Evolutionary conservation across 306 rosid species (phyloP).

Genomic region (Geum urbanum): DNA sequence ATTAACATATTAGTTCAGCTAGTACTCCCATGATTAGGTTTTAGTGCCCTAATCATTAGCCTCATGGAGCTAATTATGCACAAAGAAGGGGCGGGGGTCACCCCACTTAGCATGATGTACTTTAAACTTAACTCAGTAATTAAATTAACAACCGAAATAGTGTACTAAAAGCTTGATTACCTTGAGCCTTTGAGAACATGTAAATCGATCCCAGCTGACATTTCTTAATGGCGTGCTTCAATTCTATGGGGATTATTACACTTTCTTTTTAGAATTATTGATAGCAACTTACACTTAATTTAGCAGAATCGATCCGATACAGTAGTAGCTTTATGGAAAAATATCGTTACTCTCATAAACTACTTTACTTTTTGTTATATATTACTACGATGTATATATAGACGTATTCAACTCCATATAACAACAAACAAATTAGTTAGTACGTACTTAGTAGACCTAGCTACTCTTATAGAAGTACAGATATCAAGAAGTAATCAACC

Average conservation of each 20-base stretch:
- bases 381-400: too few species aligned
- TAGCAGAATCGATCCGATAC: not conserved
- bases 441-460: not conserved
- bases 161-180: not conserved
- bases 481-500: too few species aligned
- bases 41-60: conserved; percentile 31
- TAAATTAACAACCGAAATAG: not conserved
- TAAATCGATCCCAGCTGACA: not conserved
- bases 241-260: not conserved
- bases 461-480: too few species aligned
- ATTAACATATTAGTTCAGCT: conserved; percentile 22
- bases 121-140: not conserved
- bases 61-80: conserved; percentile 16
- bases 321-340: not conserved
- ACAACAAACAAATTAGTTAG: too few species aligned
- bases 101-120: not conserved
- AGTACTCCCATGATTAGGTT: conserved; percentile 27
- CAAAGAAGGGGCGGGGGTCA: not conserved
- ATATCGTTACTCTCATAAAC: not conserved
- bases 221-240: not conserved
- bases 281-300: conserved; percentile 1
- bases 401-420: too few species aligned
- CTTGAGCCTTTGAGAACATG: conserved; percentile 13
- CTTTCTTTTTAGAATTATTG: not conserved
- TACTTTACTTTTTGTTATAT: not conserved